These are phyloP conservation scores for Leucaena leucocephala DNA, from an alignment of 306 rosid species.

Conservation along the genomic window DNA sequence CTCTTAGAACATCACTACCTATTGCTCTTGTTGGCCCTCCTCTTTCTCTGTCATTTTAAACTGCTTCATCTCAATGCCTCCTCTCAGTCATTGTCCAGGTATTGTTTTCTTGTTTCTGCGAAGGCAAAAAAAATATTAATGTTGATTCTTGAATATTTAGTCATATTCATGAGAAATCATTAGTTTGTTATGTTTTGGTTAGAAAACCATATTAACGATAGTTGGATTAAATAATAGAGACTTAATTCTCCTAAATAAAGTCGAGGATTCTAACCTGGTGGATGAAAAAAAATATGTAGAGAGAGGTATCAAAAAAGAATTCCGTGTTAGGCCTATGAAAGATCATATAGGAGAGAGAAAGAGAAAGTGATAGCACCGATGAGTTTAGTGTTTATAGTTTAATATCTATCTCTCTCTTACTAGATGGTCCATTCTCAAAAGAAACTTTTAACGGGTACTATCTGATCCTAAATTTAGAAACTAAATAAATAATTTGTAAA, in stretches of 20 bases:
- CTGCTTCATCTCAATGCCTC: conserved; percentile 26
- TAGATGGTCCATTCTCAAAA: no score
- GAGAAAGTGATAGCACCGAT: not conserved
- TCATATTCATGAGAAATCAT: not conserved
- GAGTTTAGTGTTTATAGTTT: no score
- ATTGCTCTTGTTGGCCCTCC: conserved; percentile 1
- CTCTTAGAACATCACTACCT: not conserved
- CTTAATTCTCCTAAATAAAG: not conserved
- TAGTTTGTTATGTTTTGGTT: not conserved
- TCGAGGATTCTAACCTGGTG: no score
- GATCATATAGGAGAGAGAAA: not conserved
- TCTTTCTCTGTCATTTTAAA: conserved; percentile 18
- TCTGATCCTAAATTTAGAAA: no score
- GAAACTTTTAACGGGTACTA: no score
- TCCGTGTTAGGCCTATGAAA: no score
- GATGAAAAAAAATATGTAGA: no score
- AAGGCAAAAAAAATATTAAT: not conserved
- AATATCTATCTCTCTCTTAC: no score
- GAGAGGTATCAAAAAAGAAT: not conserved
- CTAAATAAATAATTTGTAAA: no score
- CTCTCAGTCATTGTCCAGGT: conserved; percentile 17
- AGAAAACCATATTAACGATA: no score
- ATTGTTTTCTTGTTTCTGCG: not conserved
- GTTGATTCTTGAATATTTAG: not conserved
- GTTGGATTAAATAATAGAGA: not conserved